phyloP scores from a whole-genome alignment of 305 asterid genomes.

The Andrographis paniculata region DNA sequence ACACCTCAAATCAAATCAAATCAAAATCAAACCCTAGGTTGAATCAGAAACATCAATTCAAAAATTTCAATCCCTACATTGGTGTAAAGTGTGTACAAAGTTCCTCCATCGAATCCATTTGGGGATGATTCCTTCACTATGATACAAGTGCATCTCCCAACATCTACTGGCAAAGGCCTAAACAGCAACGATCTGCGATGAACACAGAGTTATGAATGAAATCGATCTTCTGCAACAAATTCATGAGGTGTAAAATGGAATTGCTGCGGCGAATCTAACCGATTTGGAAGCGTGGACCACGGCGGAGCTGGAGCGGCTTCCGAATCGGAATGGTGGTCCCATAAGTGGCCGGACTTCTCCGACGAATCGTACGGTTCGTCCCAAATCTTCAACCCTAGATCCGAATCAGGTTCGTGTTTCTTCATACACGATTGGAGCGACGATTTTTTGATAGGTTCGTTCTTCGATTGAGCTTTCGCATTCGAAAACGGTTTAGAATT shows the following conservation, averaged over 20 bases:
- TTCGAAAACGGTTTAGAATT: conserved; percentile 10
- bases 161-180: conserved; percentile 85
- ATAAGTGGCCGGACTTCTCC: conserved; percentile 41
- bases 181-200: conserved; percentile 77
- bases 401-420: conserved; percentile 50
- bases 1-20: too few relatives aligned
- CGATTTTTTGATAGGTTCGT: conserved; percentile 43
- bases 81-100: conserved; percentile 70
- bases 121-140: conserved; percentile 72
- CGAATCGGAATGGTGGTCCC: conserved; percentile 78
- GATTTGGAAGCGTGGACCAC: conserved; percentile 83
- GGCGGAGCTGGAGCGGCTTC: conserved; percentile 94
- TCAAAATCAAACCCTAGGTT: too few relatives aligned
- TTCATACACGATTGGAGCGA: conserved; percentile 61
- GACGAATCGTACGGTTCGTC: conserved; percentile 31
- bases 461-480: conserved; percentile 18
- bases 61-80: too few relatives aligned
- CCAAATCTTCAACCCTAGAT: conserved; percentile 35
- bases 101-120: conserved; percentile 49
- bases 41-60: too few relatives aligned
- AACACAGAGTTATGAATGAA: not conserved
- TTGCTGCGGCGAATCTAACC: conserved; percentile 23
- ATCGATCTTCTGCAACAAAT: not conserved
- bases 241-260: not conserved
- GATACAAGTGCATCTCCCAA: conserved; percentile 82